Conservation (phyloP, 441 rosid species). For the Hypseocharis bilobata region DNA sequence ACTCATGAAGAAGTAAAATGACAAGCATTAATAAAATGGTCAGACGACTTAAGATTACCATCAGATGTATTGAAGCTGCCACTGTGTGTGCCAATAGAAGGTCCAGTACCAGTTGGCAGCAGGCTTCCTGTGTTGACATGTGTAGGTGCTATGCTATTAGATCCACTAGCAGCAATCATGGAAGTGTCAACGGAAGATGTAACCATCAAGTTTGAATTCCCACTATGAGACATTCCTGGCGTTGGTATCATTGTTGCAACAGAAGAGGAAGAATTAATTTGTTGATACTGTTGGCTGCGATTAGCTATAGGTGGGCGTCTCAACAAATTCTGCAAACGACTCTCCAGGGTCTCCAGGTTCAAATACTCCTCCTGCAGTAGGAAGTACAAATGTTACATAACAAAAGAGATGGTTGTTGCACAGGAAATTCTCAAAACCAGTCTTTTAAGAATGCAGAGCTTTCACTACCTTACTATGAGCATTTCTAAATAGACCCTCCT, state of each 20-base stretch:
- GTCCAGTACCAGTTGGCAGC: conserved; percentile 34
- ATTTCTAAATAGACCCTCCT: conserved; percentile 75
- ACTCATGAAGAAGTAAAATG: background rate
- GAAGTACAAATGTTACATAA: conserved; percentile 15
- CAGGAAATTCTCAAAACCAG: background rate
- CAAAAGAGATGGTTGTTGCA: background rate
- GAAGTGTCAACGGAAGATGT: conserved; percentile 59
- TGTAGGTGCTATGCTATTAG: conserved; percentile 42
- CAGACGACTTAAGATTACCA: conserved; percentile 26
- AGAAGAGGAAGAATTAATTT: conserved; percentile 52
- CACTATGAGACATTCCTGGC: conserved; percentile 78
- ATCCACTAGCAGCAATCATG: conserved; percentile 45
- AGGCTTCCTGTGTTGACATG: conserved; percentile 47
- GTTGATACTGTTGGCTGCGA: conserved; percentile 46
- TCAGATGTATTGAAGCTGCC: conserved; percentile 28
- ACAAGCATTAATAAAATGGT: conserved; percentile 4
- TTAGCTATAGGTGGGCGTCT: conserved; percentile 36
- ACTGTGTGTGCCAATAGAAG: conserved; percentile 22
- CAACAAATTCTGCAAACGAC: conserved; percentile 49
- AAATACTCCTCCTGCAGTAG: conserved; percentile 66
- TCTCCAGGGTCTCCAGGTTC: conserved; percentile 61
- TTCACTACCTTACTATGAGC: conserved; percentile 60
- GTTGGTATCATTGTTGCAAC: conserved; percentile 92
- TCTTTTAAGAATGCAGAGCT: background rate
- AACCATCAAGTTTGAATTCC: conserved; percentile 50